Conservation (phyloP, 371 early-diverging fungal species). For the Mucor racemosus region DNA sequence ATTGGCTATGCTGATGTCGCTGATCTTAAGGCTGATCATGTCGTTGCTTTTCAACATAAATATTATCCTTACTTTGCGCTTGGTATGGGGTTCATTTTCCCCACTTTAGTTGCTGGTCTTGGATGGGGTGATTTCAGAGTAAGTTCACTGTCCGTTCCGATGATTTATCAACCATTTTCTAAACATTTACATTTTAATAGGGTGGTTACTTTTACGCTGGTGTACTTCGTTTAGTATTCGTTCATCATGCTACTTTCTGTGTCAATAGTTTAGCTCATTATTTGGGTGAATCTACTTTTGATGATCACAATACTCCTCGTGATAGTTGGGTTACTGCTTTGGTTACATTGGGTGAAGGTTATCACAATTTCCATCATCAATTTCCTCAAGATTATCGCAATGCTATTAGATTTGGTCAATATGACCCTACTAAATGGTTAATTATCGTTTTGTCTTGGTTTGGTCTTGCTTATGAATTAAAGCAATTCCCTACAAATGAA, state of each 20-base stretch:
- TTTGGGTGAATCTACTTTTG: slow-evolving; percentile 81
- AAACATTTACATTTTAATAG: slow-evolving; percentile 22
- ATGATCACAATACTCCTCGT: slow-evolving; percentile 81
- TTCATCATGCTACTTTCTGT: slow-evolving; percentile 95
- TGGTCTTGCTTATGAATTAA: slow-evolving; percentile 87
- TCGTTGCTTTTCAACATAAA: slow-evolving; percentile 85
- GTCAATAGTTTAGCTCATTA: slow-evolving; percentile 90
- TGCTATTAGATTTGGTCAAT: slow-evolving; percentile 87
- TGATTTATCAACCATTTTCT: too few species aligned
- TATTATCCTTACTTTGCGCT: slow-evolving; percentile 77
- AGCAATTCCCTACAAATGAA: slow-evolving; percentile 90
- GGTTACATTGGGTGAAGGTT: slow-evolving; percentile 84
- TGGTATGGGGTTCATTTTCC: slow-evolving; percentile 75
- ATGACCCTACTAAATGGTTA: slow-evolving; percentile 96
- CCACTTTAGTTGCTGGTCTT: slow-evolving; percentile 81
- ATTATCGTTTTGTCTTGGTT: slow-evolving; percentile 69
- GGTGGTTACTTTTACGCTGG: slow-evolving; percentile 91
- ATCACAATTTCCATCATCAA: slow-evolving; percentile 94
- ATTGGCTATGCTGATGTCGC: slow-evolving; percentile 85
- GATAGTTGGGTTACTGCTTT: slow-evolving; percentile 84
- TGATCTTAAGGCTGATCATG: slow-evolving; percentile 80
- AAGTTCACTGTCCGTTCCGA: slow-evolving; percentile 19
- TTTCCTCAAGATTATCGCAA: slow-evolving; percentile 97
- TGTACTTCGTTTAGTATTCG: slow-evolving; percentile 77
- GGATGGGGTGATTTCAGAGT: slow-evolving; percentile 88